Evolutionary conservation across 192 early-diverging fungal species (phyloP), one percentile per base, ranked within the genome.

Genomic region (Gryganskiella cystojenkinii): DNA sequence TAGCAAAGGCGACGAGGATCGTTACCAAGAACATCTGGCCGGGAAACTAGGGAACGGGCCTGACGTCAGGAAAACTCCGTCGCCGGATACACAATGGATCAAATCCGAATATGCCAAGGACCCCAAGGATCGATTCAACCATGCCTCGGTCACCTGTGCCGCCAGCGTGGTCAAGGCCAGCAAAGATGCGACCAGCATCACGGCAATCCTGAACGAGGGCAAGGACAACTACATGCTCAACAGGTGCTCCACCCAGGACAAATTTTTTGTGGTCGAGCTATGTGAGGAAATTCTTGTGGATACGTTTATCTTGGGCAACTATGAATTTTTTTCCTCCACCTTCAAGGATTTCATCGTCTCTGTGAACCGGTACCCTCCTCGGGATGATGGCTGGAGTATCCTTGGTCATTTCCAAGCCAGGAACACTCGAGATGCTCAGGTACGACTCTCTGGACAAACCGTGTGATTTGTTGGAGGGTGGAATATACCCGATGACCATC

Each of bases 191-290:
- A 92, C 90, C 37, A 90, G 91, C 25, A 83, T 93, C 15, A 90
- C 87, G 2, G 82, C 94, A 0, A 95, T 99, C 46, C 78, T 99
- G 4, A 91, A 89, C 69, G 90, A 94, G 45, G 94, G 88, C 82
- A 98, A 98, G 71, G 98, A 99, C 84, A 84, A 89, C 52, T 99
- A 99, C 81, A 92, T 99, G 92, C 86, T 98, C 11, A 98, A 97
- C 82, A 86, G 88, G 70, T 99, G 98, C 82, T 74, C 85, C 15
- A 89, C 92, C 4, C 68, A 78, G 61, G 75, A 82, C 20, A 95
- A 95, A 61, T 96, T 91, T 79, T 90, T 98, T 1, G 89, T 95
- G n/a, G 86, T 98, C 15, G 95, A 98, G 81, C 86, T 99, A 5
- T 99, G 98, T 80, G 91, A 98, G 67, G 92, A 92, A 22, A 96